Evolutionary conservation across 345 rosid species (phyloP).

Genomic region (Isatis tinctoria): DNA sequence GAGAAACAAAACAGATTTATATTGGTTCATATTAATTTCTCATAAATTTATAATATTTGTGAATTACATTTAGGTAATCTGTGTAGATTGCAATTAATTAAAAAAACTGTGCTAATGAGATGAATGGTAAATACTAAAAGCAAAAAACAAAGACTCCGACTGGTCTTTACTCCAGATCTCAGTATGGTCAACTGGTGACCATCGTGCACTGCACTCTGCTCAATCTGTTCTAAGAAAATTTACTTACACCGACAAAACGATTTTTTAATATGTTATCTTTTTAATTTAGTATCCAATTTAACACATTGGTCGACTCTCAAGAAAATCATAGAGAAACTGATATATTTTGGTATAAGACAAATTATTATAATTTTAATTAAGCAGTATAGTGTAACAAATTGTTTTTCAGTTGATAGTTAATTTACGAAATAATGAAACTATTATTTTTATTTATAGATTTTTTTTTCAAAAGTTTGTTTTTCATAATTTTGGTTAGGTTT

Average conservation of each 20-base stretch:
- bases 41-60: no score
- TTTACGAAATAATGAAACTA: no score
- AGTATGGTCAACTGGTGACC: slow-evolving; percentile 1
- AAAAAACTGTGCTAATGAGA: neutral
- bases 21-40: no score
- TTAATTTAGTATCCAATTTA: neutral
- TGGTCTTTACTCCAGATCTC: slow-evolving; percentile 2
- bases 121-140: neutral
- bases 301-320: neutral
- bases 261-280: neutral
- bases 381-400: no score
- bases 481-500: neutral
- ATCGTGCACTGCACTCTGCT: slow-evolving; percentile 18
- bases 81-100: neutral
- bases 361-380: neutral
- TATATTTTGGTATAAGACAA: no score
- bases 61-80: no score
- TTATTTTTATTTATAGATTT: neutral
- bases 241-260: neutral
- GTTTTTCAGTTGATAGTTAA: no score
- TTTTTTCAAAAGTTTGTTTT: neutral
- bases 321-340: neutral
- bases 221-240: neutral
- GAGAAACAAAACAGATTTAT: no score
- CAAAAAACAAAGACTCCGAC: slow-evolving; percentile 17